Evolutionary conservation across 2,329 filamentous ascomycete genomes (phyloP).

Genomic region (Hypoxylon sp.): DNA sequence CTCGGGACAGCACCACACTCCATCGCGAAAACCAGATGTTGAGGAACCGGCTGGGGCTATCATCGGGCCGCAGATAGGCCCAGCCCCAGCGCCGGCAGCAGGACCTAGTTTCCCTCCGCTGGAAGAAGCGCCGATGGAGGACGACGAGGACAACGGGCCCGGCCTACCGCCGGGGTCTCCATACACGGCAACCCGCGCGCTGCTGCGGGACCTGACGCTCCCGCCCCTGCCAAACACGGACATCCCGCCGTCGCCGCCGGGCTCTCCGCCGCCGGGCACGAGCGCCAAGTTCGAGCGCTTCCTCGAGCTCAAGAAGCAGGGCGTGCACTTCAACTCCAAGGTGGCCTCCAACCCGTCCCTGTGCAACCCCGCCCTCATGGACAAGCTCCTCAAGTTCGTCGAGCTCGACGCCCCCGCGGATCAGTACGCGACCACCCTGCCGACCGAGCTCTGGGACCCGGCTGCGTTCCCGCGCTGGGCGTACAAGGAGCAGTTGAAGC

Average conservation of each 20-base stretch:
- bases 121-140: constrained; percentile 49
- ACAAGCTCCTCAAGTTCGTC: constrained; percentile 79
- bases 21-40: constrained; percentile 31
- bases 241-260: constrained; percentile 80
- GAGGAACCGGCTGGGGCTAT: constrained; percentile 40
- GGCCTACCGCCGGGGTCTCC: constrained; percentile 67
- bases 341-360: constrained; percentile 75
- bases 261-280: constrained; percentile 64
- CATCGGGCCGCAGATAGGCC: constrained; percentile 51
- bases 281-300: constrained; percentile 80
- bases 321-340: constrained; percentile 82
- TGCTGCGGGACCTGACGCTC: constrained; percentile 79
- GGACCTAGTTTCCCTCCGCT: constrained; percentile 50
- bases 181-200: constrained; percentile 73
- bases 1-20: constrained; percentile 21
- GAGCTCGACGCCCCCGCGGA: constrained; percentile 61
- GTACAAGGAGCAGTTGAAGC: constrained; percentile 63
- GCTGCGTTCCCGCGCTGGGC: constrained; percentile 67
- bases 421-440: constrained; percentile 75
- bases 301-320: constrained; percentile 79
- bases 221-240: constrained; percentile 78
- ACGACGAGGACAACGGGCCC: constrained; percentile 39
- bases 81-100: constrained; percentile 42
- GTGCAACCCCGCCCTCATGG: constrained; percentile 77
- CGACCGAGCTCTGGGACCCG: constrained; percentile 69